phyloP scores from a whole-genome alignment of 805 yeast genomes.

The Candida maltosa region DNA sequence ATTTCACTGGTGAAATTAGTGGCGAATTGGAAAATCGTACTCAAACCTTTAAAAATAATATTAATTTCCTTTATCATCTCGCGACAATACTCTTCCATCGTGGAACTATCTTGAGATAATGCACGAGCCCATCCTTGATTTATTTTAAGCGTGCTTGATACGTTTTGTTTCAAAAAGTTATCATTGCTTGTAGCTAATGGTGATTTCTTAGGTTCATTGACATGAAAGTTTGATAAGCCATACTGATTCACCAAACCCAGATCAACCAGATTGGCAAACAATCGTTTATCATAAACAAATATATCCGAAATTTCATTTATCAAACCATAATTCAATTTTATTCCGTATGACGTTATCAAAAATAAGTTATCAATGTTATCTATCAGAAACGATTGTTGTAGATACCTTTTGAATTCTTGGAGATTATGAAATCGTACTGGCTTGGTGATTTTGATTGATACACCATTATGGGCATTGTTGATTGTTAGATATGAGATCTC shows the following conservation, averaged over 20 bases:
- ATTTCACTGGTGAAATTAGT: constrained; percentile 48
- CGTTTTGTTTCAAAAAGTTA: constrained; percentile 14
- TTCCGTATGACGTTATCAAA: constrained; percentile 63
- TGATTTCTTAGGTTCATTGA: constrained; percentile 1
- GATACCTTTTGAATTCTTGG: constrained; percentile 25
- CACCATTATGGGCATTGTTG: constrained; percentile 39
- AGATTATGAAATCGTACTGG: constrained; percentile 39
- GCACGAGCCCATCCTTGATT: constrained; percentile 54
- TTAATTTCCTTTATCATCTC: constrained; percentile 32
- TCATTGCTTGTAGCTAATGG: background rate
- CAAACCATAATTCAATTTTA: constrained; percentile 53
- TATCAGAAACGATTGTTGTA: constrained; percentile 24
- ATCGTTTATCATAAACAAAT: constrained; percentile 60
- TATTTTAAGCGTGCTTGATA: constrained; percentile 35
- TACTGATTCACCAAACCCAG: background rate
- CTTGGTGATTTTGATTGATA: constrained; percentile 28
- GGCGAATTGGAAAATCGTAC: constrained; percentile 47
- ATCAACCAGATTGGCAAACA: constrained; percentile 34
- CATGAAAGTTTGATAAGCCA: background rate
- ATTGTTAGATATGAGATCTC: constrained; percentile 23
- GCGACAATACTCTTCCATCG: constrained; percentile 25
- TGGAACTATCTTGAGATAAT: constrained; percentile 36
- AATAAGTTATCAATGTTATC: constrained; percentile 32
- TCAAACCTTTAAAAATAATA: constrained; percentile 43
- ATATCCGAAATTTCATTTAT: constrained; percentile 52